Percentiles rank a stretch among this genome's conserved stretches.
Evolutionary conservation across 2,329 filamentous ascomycete genomes (phyloP).

Genomic region (Whalleya microplaca): DNA sequence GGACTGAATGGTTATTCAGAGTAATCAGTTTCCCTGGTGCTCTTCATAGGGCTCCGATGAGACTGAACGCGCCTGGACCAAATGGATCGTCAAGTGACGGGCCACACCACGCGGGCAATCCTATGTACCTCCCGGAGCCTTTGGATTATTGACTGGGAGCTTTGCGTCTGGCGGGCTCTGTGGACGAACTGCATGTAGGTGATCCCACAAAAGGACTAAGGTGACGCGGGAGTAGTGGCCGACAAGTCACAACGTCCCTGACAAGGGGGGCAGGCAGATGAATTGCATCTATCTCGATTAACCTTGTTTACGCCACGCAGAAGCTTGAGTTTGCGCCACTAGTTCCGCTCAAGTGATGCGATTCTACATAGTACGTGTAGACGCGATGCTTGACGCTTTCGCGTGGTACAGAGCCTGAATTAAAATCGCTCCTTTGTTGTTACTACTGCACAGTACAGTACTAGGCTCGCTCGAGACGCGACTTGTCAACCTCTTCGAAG

Average conservation of each 20-base stretch:
- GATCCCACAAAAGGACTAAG: neutral
- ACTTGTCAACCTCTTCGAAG: constrained; percentile 18
- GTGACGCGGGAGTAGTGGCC: neutral
- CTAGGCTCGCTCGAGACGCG: neutral
- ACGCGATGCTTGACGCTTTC: constrained; percentile 25
- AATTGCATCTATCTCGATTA: constrained; percentile 21
- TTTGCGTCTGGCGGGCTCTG: neutral
- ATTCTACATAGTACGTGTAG: too few relatives aligned
- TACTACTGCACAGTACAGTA: neutral
- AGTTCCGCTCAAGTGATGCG: constrained; percentile 17
- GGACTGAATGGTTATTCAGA: constrained; percentile 11
- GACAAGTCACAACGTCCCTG: neutral
- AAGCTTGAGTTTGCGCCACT: constrained; percentile 24
- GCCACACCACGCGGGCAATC: constrained; percentile 8
- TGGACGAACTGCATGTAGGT: neutral
- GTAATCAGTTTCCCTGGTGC: neutral
- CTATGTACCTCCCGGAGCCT: neutral
- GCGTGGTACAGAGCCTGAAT: constrained; percentile 10
- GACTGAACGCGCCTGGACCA: neutral
- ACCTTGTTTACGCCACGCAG: constrained; percentile 35
- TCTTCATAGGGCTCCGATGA: neutral
- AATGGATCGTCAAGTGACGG: constrained; percentile 10
- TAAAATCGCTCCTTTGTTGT: too few relatives aligned
- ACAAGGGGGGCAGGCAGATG: constrained; percentile 2
- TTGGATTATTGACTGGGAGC: constrained; percentile 4